Evolutionary conservation across 257 asterid species (phyloP).

Genomic region (Oldenlandia corymbosa): DNA sequence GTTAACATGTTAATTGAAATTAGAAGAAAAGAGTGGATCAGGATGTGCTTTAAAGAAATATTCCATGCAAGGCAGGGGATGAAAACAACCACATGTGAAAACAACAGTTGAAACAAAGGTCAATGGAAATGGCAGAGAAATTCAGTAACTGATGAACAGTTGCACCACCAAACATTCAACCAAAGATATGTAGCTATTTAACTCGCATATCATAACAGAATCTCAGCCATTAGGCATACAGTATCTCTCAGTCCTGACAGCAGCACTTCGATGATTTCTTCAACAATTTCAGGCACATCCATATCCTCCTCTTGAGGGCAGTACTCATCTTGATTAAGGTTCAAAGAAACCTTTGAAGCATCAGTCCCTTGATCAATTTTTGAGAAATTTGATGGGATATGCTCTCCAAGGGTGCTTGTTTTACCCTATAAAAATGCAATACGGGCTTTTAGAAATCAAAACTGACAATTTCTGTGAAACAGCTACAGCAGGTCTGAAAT

Average conservation of each 20-base stretch:
- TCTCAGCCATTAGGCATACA: slow-evolving; percentile 54
- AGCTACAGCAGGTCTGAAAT: not conserved
- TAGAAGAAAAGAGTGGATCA: not conserved
- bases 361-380: slow-evolving; percentile 30
- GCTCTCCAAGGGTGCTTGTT: slow-evolving; percentile 55
- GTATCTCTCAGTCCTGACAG: slow-evolving; percentile 81
- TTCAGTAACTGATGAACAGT: not conserved
- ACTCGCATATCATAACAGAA: slow-evolving; percentile 23
- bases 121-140: not conserved
- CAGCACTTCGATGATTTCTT: slow-evolving; percentile 75
- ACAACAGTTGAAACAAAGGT: not conserved
- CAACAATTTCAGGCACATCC: slow-evolving; percentile 88
- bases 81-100: not conserved
- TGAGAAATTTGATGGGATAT: slow-evolving; percentile 29
- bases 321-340: slow-evolving; percentile 35
- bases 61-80: not conserved
- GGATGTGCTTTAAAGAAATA: not conserved
- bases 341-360: slow-evolving; percentile 28
- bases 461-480: not conserved
- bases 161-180: too few species aligned
- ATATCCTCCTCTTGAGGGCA: slow-evolving; percentile 65
- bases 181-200: too few species aligned
- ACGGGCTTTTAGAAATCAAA: too few species aligned
- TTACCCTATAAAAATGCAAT: slow-evolving; percentile 46
- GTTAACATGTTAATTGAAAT: slow-evolving; percentile 3